Base-by-base conservation (phyloP, 495 filamentous ascomycete species). In the Amphirosellinia nigrospora region DNA sequence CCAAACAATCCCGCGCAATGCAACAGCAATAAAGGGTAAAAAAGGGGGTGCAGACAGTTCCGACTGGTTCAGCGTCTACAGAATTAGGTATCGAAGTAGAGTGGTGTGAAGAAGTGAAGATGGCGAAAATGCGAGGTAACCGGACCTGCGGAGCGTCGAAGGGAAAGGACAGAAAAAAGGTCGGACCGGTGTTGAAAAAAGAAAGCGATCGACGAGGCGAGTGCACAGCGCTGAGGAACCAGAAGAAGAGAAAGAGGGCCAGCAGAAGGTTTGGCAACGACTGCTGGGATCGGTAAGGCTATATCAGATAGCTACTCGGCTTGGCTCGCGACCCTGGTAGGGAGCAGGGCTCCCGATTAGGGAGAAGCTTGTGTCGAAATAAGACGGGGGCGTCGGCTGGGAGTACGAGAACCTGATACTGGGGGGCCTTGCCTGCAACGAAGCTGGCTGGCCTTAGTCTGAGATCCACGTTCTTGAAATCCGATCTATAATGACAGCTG, bases 401-500 rank as follows among this genome's bases (percentile, higher is more conserved):
- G 70, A n/a, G 59, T 55, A 52, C 38, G 45, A 16, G 75, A 75
- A 77, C 83, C 77, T 79, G 77, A 79, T 75, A 81, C 81, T 78
- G 71, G 76, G 76, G 74, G 77, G 64, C 6, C 19, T 71, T 75
- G 76, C 76, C 77, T 73, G 73, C 75, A 70, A 76, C 64, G 60
- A 71, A n/a, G n/a, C n/a, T n/a, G n/a, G 73, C 74, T 43, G 34
- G 34, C 50, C 68, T 72, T 82, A 75, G 74, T 77, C 74, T 68
- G 80, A 79, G 72, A 81, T 82, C 81, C 81, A 83, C 68, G 78
- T 83, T 78, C 81, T 79, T 71, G 76, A 73, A 60, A 81, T 81
- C 79, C 78, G 80, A 73, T 85, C 81, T 83, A 84, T 82, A 55
- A 81, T 73, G 72, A 79, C 75, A 74, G 81, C 80, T 70, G 79